Base-by-base conservation (phyloP, 768 basidiomycete species). In the Pleurotus salmoneostramineus region DNA sequence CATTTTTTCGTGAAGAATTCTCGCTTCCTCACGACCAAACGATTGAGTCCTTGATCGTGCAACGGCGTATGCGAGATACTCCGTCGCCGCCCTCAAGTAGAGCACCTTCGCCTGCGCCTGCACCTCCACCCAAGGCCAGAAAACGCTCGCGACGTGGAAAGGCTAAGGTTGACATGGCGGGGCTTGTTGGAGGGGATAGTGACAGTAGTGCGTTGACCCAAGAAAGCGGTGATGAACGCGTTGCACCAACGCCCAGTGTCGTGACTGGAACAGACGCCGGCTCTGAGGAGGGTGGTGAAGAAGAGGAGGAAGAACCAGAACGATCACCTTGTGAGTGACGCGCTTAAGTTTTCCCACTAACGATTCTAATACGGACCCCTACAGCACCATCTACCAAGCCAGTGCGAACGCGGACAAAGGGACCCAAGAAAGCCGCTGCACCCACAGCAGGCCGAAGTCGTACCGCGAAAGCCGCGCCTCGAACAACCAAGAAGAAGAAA, bases 131-230 rank as follows among this genome's bases (percentile, higher is more conserved):
- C 12, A 10, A 36, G 43, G 35, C 17, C 4, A 56, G 35, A 21
- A 56, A 56, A 33, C 44, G 56, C 2, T 75, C 74, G 63, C 77
- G 71, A 35, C 76, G 77, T 44, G 74, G 77, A 21, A 78, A 75
- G 60, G 82, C 79, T 21, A 84, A 83, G 62, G 77, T 82, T 5
- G 82, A 85, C 57, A 74, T 87, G 72, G 88, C 89, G 0, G 89
- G 89, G 0, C 70, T 91, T n/a, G 82, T 91, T 2, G 84, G 83
- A 11, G 90, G 90, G 1, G 89, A 93, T 65, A 92, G 91, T 65
- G 91, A 92, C 61, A 90, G 88, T 64, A 92, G 91, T 61, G 91
- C 88, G 31, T 68, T 93, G 64, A 93, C 90, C 3, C 85, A 89
- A 66, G 89, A 92, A 69, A 91, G 89, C 60, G 89, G 84, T 5